Conservation (phyloP, 768 basidiomycete genomes). For the Lactifluus hygrophoroides region DNA sequence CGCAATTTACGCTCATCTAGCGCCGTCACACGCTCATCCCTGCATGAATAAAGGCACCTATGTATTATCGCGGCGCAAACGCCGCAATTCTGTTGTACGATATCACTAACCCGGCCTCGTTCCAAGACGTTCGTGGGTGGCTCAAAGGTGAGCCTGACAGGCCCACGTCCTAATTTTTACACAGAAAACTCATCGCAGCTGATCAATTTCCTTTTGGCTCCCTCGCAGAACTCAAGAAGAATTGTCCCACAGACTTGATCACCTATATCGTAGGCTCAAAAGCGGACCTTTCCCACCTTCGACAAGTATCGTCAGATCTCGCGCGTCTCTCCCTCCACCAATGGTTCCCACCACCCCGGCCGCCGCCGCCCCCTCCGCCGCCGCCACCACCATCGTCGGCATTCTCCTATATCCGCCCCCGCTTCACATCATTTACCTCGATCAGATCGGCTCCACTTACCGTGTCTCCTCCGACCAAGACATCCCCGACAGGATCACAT, state of each 20-base stretch:
- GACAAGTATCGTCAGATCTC: constrained; percentile 73
- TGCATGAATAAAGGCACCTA: constrained; percentile 57
- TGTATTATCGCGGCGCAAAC: constrained; percentile 95
- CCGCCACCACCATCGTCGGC: constrained; percentile 54
- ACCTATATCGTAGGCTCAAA: constrained; percentile 96
- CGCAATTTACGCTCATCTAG: constrained; percentile 13
- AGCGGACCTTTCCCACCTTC: constrained; percentile 63
- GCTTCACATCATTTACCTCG: constrained; percentile 66
- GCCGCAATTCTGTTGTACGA: constrained; percentile 93
- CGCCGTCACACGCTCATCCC: constrained; percentile 13
- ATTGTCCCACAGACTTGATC: constrained; percentile 78
- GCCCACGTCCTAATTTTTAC: background rate
- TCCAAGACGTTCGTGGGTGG: constrained; percentile 90
- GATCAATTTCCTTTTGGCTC: constrained; percentile 3
- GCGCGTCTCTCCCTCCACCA: constrained; percentile 77
- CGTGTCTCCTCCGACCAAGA: constrained; percentile 34
- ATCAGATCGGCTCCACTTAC: constrained; percentile 53
- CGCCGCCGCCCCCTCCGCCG: constrained; percentile 56
- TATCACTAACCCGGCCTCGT: constrained; percentile 81
- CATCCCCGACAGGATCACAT: constrained; percentile 44
- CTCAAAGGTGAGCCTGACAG: constrained; percentile 57
- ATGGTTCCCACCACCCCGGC: constrained; percentile 79
- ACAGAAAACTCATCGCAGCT: background rate
- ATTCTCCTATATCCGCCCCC: constrained; percentile 68
- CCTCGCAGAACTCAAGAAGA: constrained; percentile 74